Percentiles rank a stretch among this genome's conserved stretches.
phyloP scores from a whole-genome alignment of 176 grass and related monocot species.

The Zoysia pacifica region DNA sequence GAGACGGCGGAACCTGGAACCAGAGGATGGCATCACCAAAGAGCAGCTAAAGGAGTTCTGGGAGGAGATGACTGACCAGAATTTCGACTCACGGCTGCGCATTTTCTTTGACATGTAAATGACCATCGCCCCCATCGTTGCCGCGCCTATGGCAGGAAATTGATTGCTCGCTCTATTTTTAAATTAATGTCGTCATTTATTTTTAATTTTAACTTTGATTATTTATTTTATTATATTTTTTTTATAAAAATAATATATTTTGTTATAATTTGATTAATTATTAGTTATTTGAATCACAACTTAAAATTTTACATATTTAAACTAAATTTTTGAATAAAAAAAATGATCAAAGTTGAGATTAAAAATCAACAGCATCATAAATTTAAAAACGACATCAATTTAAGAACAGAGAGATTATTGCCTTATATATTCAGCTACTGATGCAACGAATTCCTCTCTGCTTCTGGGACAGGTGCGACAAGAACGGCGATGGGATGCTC shows the following conservation, averaged over 20 bases:
- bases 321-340: too few species aligned
- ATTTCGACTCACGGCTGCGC: slow-evolving; percentile 86
- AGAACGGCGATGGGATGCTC: slow-evolving; percentile 95
- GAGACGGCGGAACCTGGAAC: slow-evolving; percentile 61
- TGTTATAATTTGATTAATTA: too few species aligned
- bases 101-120: slow-evolving; percentile 99
- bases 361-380: too few species aligned
- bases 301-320: too few species aligned
- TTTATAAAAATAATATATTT: too few species aligned
- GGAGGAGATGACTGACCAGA: slow-evolving; percentile 97
- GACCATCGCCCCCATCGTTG: not conserved
- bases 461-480: slow-evolving; percentile 71
- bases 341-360: too few species aligned
- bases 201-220: too few species aligned
- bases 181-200: too few species aligned
- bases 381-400: too few species aligned
- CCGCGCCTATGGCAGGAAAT: not conserved
- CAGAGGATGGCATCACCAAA: slow-evolving; percentile 63
- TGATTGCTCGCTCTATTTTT: not conserved
- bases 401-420: too few species aligned
- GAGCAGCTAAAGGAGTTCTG: slow-evolving; percentile 92
- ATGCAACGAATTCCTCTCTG: slow-evolving; percentile 15
- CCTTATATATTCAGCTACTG: not conserved
- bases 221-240: too few species aligned
- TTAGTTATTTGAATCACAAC: too few species aligned